Conservation (phyloP, 2,329 filamentous ascomycete genomes). For the Curvularia sp. region DNA sequence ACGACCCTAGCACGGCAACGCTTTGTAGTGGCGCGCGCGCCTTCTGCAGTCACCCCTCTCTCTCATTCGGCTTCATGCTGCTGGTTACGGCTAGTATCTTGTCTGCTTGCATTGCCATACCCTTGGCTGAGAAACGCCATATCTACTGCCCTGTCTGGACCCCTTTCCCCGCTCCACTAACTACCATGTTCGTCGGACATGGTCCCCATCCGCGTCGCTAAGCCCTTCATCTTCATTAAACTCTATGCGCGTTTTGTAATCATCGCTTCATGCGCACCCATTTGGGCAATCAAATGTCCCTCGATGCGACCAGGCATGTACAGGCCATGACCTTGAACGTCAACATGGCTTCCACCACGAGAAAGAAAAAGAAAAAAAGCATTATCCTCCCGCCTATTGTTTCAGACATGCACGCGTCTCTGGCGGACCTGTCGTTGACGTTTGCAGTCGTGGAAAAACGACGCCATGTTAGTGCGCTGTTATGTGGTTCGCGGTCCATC, state of each 20-base stretch:
- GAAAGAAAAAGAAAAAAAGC: neutral
- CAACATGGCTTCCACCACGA: neutral
- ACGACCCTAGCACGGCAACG: too few relatives aligned
- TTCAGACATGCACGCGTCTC: neutral
- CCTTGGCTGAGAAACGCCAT: neutral
- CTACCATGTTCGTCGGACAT: neutral
- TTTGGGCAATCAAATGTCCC: too few relatives aligned
- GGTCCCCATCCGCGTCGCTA: neutral
- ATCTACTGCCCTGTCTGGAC: neutral
- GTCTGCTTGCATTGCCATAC: too few relatives aligned
- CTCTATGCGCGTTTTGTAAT: neutral
- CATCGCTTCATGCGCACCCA: neutral
- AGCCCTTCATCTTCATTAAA: neutral
- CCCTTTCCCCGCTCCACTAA: neutral
- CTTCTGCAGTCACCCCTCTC: too few relatives aligned
- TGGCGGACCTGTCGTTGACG: too few relatives aligned
- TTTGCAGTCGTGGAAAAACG: neutral
- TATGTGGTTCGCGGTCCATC: neutral
- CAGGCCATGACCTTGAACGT: too few relatives aligned
- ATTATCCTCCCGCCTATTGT: neutral
- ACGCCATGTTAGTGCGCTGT: neutral
- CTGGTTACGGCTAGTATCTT: neutral
- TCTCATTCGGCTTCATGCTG: neutral
- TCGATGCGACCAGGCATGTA: too few relatives aligned
- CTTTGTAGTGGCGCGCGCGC: too few relatives aligned